Evolutionary conservation across 495 filamentous ascomycete genomes (phyloP).

Genomic region (Talaromyces liani): DNA sequence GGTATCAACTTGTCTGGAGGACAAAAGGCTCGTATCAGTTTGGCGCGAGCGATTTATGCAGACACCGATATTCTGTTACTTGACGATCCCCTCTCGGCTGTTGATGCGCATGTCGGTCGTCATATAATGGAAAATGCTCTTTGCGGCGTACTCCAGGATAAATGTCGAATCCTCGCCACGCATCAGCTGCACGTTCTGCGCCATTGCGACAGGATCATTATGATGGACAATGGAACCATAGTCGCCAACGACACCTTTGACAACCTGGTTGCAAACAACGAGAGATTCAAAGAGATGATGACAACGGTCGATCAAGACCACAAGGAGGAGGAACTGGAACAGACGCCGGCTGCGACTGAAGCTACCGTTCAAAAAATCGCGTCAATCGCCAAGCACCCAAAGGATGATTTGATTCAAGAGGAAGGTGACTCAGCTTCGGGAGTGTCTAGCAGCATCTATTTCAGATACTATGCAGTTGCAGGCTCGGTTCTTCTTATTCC

Average conservation of each 20-base stretch:
- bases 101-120: slow-evolving; percentile 39
- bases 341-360: background rate
- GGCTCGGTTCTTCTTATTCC: slow-evolving; percentile 64
- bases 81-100: slow-evolving; percentile 43
- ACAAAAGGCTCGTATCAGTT: slow-evolving; percentile 67
- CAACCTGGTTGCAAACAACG: slow-evolving; percentile 13
- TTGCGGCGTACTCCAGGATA: slow-evolving; percentile 8
- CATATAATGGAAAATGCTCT: slow-evolving; percentile 16
- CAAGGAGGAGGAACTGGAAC: slow-evolving; percentile 5
- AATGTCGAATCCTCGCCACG: slow-evolving; percentile 14
- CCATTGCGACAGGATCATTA: slow-evolving; percentile 15
- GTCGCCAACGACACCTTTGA: slow-evolving; percentile 17
- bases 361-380: slow-evolving; percentile 2
- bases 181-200: slow-evolving; percentile 17
- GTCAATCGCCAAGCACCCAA: slow-evolving; percentile 49
- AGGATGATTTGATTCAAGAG: slow-evolving; percentile 69
- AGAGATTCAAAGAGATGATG: slow-evolving; percentile 12
- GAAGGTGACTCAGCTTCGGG: slow-evolving; percentile 79
- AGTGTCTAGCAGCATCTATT: slow-evolving; percentile 77
- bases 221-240: slow-evolving; percentile 21
- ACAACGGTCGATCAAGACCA: slow-evolving; percentile 8
- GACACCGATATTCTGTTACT: slow-evolving; percentile 40
- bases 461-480: slow-evolving; percentile 70
- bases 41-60: slow-evolving; percentile 46
- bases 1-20: slow-evolving; percentile 78